Evolutionary conservation across 2,329 filamentous ascomycete species (phyloP).

Genomic region (Domatiomyces globalis): DNA sequence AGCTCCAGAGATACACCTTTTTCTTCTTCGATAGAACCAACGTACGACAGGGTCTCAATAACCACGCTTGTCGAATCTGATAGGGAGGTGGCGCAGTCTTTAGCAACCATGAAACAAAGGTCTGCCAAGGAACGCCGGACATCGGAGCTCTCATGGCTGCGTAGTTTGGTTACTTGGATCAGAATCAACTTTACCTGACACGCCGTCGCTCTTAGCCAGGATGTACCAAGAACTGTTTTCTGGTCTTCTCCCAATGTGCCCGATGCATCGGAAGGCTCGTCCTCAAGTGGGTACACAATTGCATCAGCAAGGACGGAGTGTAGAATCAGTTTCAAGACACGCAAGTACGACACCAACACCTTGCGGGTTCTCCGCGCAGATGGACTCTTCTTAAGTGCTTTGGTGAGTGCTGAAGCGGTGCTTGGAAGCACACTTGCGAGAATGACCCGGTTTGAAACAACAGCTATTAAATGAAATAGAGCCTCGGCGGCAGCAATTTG

Average conservation of each 20-base stretch:
- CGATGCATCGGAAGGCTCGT: not conserved
- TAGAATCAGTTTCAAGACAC: constrained; percentile 39
- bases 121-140: constrained; percentile 54
- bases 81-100: constrained; percentile 64
- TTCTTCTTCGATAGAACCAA: constrained; percentile 41
- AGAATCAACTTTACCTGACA: constrained; percentile 73
- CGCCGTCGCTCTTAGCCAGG: constrained; percentile 69
- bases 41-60: constrained; percentile 64
- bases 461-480: constrained; percentile 46
- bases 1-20: constrained; percentile 32
- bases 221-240: constrained; percentile 30
- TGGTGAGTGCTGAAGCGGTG: constrained; percentile 67
- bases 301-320: constrained; percentile 34
- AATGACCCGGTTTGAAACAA: constrained; percentile 57
- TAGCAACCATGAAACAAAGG: constrained; percentile 60
- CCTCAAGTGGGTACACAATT: constrained; percentile 16
- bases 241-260: constrained; percentile 18
- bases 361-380: constrained; percentile 45
- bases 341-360: constrained; percentile 50
- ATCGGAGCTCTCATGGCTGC: constrained; percentile 53
- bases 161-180: constrained; percentile 60
- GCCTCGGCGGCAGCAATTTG: constrained; percentile 56
- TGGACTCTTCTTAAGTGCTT: constrained; percentile 56
- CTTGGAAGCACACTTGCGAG: constrained; percentile 79
- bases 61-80: constrained; percentile 55